These are phyloP conservation scores for Botryotinia convoluta DNA, from an alignment of 2,329 filamentous ascomycete genomes.

Conservation along the genomic window DNA sequence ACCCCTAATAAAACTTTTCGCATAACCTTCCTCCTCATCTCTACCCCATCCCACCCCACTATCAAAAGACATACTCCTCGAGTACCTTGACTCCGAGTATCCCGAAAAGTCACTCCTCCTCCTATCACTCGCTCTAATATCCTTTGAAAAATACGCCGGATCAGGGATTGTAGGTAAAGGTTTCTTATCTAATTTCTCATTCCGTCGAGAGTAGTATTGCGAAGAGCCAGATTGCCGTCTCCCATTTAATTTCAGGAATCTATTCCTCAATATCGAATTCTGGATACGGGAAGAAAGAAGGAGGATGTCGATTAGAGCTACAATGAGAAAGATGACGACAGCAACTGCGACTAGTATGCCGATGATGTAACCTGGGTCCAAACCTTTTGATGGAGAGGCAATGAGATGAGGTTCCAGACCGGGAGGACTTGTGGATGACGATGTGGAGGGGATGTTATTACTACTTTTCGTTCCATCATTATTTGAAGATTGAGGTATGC, in stretches of 20 bases:
- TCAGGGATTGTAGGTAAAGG: background rate
- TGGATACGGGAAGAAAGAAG: background rate
- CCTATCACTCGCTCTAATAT: background rate
- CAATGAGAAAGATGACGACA: background rate
- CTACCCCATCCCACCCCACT: background rate
- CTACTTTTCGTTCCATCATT: background rate
- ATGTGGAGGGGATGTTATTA: background rate
- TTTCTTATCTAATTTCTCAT: background rate
- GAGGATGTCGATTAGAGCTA: background rate
- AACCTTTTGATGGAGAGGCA: background rate
- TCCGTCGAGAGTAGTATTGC: background rate
- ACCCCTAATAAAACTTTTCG: background rate
- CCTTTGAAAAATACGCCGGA: background rate
- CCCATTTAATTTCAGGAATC: background rate
- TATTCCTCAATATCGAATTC: background rate
- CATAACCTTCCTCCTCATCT: background rate
- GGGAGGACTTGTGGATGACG: background rate
- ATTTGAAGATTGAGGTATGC: background rate
- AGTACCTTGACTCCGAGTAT: slow-evolving; percentile 14
- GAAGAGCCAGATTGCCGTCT: background rate
- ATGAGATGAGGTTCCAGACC: background rate
- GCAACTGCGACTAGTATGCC: background rate
- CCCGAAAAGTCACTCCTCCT: background rate
- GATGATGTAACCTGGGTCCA: slow-evolving; percentile 1
- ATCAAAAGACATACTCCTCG: slow-evolving; percentile 2